Base-by-base conservation (phyloP, 495 filamentous ascomycete genomes). In the Aspergillus sclerotioniger region DNA sequence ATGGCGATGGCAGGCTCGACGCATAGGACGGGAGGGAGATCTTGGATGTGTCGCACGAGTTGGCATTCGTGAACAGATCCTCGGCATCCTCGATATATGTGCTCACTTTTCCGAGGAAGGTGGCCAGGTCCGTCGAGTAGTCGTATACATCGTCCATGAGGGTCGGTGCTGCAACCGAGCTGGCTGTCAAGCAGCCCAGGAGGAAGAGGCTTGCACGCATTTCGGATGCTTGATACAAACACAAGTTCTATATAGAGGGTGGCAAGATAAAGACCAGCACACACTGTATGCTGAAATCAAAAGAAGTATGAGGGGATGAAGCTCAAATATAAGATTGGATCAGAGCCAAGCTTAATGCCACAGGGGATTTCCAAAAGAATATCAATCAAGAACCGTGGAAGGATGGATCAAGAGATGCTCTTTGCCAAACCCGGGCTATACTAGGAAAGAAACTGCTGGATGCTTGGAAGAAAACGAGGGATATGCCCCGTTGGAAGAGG, bases 1-100 rank as follows among this genome's bases (percentile, higher is more conserved):
- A 58, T 16, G 84, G 82, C 39, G 80, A 54, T 8, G 86, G 84
- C 7, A 94, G 78, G 43, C 77, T 71, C 0, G 70, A 76, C 15
- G 73, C 69, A 57, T 64, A 71, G 9, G 68, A 58, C 4, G 80
- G 78, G 50, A 80, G 61, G 3, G 64, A 39, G 21, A 77, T 74
- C 32, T 67, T 70, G 15, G 76, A 74, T 20, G 66, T 25, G 49
- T 77, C 69, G 60, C 78, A 81, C n/a, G 62, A 50, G 6, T 62
- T 33, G 6, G 68, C 45, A 4, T 61, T 45, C 47, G 57, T 64
- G 41, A 56, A 46, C n/a, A 57, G 37, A 29, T 69, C 54, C 8
- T 57, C 66, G 28, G 56, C 39, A 15, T 57, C 44, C 21, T 67
- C 56, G 62, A 79, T 78, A 45, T 72, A 61, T 47, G 67, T 54